These are phyloP conservation scores for Coemansia sp. DNA, from an alignment of 192 early-diverging fungal species.

Conservation along the genomic window DNA sequence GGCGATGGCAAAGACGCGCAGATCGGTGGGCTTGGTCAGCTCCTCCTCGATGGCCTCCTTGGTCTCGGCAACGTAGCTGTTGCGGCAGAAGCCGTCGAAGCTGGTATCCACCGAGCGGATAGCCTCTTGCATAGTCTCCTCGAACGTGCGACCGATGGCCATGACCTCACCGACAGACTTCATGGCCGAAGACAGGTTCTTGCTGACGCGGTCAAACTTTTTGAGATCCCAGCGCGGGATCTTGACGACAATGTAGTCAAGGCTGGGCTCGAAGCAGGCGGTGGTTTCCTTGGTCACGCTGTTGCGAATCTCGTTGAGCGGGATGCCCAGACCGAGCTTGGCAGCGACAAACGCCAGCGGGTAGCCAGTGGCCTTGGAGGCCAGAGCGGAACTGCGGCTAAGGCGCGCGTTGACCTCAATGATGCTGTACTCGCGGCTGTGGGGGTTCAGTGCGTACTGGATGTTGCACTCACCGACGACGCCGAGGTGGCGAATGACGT, in stretches of 20 bases:
- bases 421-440: slow-evolving; percentile 93
- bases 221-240: slow-evolving; percentile 91
- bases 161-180: slow-evolving; percentile 98
- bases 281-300: slow-evolving; percentile 92
- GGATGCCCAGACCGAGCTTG: slow-evolving; percentile 90
- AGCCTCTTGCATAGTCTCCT: slow-evolving; percentile 97
- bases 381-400: slow-evolving; percentile 87
- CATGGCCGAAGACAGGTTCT: slow-evolving; percentile 88
- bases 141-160: slow-evolving; percentile 95
- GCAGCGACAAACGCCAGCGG: slow-evolving; percentile 98
- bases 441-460: slow-evolving; percentile 96
- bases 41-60: slow-evolving; percentile 79
- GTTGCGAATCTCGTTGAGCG: slow-evolving; percentile 92
- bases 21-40: slow-evolving; percentile 85
- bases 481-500: slow-evolving; percentile 94
- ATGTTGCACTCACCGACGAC: slow-evolving; percentile 99
- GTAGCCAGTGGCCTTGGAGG: slow-evolving; percentile 97
- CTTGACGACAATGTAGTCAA: slow-evolving; percentile 89
- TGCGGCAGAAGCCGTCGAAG: slow-evolving; percentile 80
- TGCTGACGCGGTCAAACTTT: slow-evolving; percentile 94
- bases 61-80: slow-evolving; percentile 57
- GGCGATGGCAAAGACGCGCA: slow-evolving; percentile 94
- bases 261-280: slow-evolving; percentile 95
- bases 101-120: slow-evolving; percentile 85
- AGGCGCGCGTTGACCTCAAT: slow-evolving; percentile 99